Percentiles rank a stretch among this genome's conserved stretches.
These are phyloP conservation scores for Candida germanica DNA, from an alignment of 805 yeast genomes.

Conservation along the genomic window DNA sequence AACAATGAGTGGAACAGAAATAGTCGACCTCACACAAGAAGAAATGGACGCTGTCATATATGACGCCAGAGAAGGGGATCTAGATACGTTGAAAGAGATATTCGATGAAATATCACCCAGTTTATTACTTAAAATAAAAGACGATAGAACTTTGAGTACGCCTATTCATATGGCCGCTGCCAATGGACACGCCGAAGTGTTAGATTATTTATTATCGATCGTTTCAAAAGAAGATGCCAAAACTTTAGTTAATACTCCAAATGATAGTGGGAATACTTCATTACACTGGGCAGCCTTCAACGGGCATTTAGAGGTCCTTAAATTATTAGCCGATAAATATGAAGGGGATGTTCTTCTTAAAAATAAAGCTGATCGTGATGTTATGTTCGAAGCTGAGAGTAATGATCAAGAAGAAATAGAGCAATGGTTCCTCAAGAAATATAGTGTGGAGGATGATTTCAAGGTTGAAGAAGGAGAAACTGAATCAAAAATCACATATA, in stretches of 20 bases:
- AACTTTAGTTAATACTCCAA: conserved; percentile 35
- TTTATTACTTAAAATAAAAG: conserved; percentile 47
- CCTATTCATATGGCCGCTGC: conserved; percentile 95
- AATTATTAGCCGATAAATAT: conserved; percentile 67
- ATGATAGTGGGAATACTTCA: conserved; percentile 88
- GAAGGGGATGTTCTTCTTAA: conserved; percentile 79
- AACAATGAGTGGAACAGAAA: conserved; percentile 17
- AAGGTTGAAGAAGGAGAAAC: conserved; percentile 41
- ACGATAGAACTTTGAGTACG: conserved; percentile 63
- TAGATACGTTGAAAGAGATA: conserved; percentile 67
- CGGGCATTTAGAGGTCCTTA: conserved; percentile 74
- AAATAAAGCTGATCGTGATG: conserved; percentile 76
- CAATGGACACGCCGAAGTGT: conserved; percentile 78
- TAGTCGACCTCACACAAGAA: conserved; percentile 51
- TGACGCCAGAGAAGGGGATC: conserved; percentile 86
- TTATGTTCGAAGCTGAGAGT: conserved; percentile 85
- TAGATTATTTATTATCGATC: conserved; percentile 55
- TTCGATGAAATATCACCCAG: conserved; percentile 56
- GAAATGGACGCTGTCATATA: conserved; percentile 79
- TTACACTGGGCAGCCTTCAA: conserved; percentile 94
- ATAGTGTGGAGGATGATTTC: conserved; percentile 58
- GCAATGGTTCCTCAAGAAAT: conserved; percentile 69
- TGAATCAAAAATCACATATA: conserved; percentile 42
- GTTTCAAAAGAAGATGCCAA: conserved; percentile 43
- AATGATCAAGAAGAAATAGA: conserved; percentile 74